Conservation (phyloP, 73 alveolate species). For the Paramecium sexaurelia region DNA sequence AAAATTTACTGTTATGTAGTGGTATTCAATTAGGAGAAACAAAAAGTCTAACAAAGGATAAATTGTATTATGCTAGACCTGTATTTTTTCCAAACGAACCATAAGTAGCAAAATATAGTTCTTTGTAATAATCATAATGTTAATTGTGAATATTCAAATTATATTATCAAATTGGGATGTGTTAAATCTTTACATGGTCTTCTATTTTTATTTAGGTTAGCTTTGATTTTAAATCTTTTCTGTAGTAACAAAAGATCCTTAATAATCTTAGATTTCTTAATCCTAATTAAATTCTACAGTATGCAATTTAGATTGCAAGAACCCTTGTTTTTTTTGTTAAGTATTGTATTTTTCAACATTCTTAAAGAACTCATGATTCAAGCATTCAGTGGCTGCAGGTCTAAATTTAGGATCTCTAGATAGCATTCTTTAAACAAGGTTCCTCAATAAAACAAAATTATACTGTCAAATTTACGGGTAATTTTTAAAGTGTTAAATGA, state of each 20-base stretch:
- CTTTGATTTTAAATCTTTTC: not conserved
- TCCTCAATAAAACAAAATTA: not conserved
- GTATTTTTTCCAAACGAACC: constrained; percentile 3
- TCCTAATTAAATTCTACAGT: not conserved
- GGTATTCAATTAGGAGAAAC: constrained; percentile 9
- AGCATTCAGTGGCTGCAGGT: constrained; percentile 35
- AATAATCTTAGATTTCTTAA: constrained; percentile 2
- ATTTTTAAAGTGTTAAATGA: not conserved
- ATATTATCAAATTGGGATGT: constrained; percentile 22
- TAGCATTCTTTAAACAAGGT: constrained; percentile 28
- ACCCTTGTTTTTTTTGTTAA: not conserved
- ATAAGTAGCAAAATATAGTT: not conserved
- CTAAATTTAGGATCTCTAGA: constrained; percentile 41
- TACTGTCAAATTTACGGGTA: constrained; percentile 4
- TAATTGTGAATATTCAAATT: not conserved
- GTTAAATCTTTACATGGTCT: not conserved
- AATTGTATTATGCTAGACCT: not conserved
- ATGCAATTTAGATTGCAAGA: not conserved
- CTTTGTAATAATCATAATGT: not conserved
- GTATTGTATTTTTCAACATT: not conserved
- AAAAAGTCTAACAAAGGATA: not conserved
- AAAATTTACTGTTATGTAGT: constrained; percentile 1
- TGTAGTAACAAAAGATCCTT: not conserved
- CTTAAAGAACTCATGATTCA: not conserved
- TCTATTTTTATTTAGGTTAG: not conserved